Conservation (phyloP, 495 filamentous ascomycete species). For the Xanthoparmelia taractica region DNA sequence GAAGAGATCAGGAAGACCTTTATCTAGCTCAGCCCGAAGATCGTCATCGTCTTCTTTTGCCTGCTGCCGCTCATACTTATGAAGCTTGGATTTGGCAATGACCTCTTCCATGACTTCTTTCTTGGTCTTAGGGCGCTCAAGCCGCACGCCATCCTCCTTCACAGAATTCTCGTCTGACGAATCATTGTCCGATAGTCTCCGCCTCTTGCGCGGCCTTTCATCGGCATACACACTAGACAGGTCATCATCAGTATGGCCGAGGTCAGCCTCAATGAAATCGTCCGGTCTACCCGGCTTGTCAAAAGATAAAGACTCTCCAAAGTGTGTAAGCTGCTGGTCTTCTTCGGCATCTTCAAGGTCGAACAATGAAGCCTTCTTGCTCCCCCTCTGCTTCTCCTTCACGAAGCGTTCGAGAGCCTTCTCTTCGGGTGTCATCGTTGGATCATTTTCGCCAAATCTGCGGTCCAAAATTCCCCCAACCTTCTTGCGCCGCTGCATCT, state of each 20-base stretch:
- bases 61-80: constrained; percentile 89
- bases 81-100: constrained; percentile 90
- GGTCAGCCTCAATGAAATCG: constrained; percentile 64
- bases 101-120: constrained; percentile 95
- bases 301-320: constrained; percentile 63
- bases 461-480: constrained; percentile 86
- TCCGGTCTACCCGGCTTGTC: constrained; percentile 50
- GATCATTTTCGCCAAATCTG: constrained; percentile 93
- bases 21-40: constrained; percentile 69
- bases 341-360: constrained; percentile 80
- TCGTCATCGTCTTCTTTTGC: constrained; percentile 92
- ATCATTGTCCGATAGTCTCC: constrained; percentile 36
- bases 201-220: constrained; percentile 54
- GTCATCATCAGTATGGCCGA: constrained; percentile 51
- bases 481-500: constrained; percentile 82
- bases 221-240: constrained; percentile 38
- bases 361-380: constrained; percentile 70
- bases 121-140: constrained; percentile 82
- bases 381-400: constrained; percentile 64
- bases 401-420: constrained; percentile 86
- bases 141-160: constrained; percentile 40
- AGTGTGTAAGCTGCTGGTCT: constrained; percentile 69
- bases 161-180: constrained; percentile 36
- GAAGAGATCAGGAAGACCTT: constrained; percentile 72
- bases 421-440: constrained; percentile 88